Conservation (phyloP, 495 filamentous ascomycete genomes). For the Neurospora sp. region DNA sequence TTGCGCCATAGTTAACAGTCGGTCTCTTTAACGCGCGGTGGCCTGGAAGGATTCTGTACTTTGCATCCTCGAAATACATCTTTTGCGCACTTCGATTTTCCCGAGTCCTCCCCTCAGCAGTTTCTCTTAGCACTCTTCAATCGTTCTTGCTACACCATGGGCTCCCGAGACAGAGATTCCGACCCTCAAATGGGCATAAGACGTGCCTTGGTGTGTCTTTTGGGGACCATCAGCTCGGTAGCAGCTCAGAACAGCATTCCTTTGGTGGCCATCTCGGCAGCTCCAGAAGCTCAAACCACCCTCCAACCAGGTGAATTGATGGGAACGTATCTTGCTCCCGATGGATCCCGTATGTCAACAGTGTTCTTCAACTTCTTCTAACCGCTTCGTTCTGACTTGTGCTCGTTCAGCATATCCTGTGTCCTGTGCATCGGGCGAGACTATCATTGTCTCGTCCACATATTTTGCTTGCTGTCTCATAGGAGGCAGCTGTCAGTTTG, state of each 20-base stretch:
- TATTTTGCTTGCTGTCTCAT: background rate
- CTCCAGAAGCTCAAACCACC: background rate
- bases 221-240: background rate
- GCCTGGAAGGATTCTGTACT: background rate
- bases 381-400: background rate
- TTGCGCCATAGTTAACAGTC: background rate
- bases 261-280: background rate
- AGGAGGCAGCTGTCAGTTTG: background rate
- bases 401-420: background rate
- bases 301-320: background rate
- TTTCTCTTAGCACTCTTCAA: background rate
- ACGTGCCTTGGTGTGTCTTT: background rate
- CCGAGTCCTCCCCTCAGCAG: background rate
- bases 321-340: background rate
- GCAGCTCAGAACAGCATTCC: background rate
- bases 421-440: background rate
- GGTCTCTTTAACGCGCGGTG: no score
- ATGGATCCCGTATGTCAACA: background rate
- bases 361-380: background rate
- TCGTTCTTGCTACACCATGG: background rate
- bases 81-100: background rate
- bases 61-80: background rate
- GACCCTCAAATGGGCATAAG: background rate
- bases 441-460: background rate
- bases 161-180: background rate